Conservation (phyloP, 352 stramenopile genomes). For the Discostella stelligera region DNA sequence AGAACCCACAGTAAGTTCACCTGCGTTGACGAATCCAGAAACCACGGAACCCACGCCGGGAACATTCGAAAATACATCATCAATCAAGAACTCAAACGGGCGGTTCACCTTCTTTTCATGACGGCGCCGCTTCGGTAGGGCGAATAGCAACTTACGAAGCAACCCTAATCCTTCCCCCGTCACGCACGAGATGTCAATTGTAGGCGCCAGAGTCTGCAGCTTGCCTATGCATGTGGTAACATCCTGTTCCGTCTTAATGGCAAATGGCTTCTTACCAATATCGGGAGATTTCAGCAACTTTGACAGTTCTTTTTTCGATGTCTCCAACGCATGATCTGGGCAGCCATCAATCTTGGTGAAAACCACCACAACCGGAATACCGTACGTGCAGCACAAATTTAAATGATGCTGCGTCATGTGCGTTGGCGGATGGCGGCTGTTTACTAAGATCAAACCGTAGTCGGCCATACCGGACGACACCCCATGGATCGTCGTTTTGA, state of each 20-base stretch:
- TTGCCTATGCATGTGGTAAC: slow-evolving; percentile 77
- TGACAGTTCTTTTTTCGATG: slow-evolving; percentile 67
- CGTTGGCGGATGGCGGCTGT: slow-evolving; percentile 78
- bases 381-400: slow-evolving; percentile 80
- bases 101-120: slow-evolving; percentile 79
- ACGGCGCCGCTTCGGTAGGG: slow-evolving; percentile 71
- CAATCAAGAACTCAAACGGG: slow-evolving; percentile 79
- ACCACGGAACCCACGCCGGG: slow-evolving; percentile 93
- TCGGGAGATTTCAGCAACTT: slow-evolving; percentile 71
- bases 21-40: slow-evolving; percentile 90
- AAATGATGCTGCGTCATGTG: slow-evolving; percentile 84
- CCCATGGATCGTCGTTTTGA: slow-evolving; percentile 99
- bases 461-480: slow-evolving; percentile 95
- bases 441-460: slow-evolving; percentile 91
- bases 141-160: slow-evolving; percentile 83
- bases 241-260: slow-evolving; percentile 71
- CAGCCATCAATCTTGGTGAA: slow-evolving; percentile 83
- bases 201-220: slow-evolving; percentile 87
- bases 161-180: slow-evolving; percentile 91
- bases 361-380: slow-evolving; percentile 76
- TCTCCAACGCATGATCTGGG: slow-evolving; percentile 78
- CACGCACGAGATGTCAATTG: slow-evolving; percentile 97
- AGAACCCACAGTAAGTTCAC: slow-evolving; percentile 81
- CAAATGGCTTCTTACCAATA: slow-evolving; percentile 70
- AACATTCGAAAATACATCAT: slow-evolving; percentile 85